Conservation (phyloP, 805 yeast genomes). For the Naumovozyma baii region DNA sequence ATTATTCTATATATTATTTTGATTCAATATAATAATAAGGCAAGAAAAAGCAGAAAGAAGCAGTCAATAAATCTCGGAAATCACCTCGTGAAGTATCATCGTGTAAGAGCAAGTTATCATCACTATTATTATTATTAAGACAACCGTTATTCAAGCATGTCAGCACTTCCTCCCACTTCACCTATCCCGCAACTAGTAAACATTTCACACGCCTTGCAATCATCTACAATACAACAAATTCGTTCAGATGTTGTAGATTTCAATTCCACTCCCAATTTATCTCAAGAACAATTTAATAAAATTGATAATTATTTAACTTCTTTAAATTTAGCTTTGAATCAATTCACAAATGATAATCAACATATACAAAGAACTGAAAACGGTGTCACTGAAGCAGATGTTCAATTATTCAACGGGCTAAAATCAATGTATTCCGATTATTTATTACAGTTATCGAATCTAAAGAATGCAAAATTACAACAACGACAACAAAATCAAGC, state of each 20-base stretch:
- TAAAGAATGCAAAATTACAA: slow-evolving; percentile 9
- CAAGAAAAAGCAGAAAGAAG: too few relatives aligned
- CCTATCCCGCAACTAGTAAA: slow-evolving; percentile 27
- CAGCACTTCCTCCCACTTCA: neutral
- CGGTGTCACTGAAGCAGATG: slow-evolving; percentile 21
- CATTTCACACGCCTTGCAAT: slow-evolving; percentile 26
- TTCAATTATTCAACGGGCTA: slow-evolving; percentile 23
- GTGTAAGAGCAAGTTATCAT: too few relatives aligned
- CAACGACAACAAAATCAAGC: neutral
- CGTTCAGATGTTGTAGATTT: slow-evolving; percentile 19
- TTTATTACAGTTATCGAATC: slow-evolving; percentile 15
- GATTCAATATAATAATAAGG: too few relatives aligned
- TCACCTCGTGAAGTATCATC: too few relatives aligned
- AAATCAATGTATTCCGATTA: slow-evolving; percentile 27
- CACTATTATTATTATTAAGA: neutral
- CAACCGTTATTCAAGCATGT: neutral
- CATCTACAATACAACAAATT: slow-evolving; percentile 22
- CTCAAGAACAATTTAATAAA: slow-evolving; percentile 10
- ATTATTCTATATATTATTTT: too few relatives aligned
- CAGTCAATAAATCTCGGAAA: too few relatives aligned
- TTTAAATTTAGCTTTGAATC: slow-evolving; percentile 15
- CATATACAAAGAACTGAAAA: slow-evolving; percentile 16
- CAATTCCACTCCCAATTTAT: slow-evolving; percentile 7
- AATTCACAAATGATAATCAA: slow-evolving; percentile 24
- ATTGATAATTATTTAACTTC: slow-evolving; percentile 18